phyloP scores from a whole-genome alignment of 2,329 filamentous ascomycete genomes.

The Acrocalymma vagum region DNA sequence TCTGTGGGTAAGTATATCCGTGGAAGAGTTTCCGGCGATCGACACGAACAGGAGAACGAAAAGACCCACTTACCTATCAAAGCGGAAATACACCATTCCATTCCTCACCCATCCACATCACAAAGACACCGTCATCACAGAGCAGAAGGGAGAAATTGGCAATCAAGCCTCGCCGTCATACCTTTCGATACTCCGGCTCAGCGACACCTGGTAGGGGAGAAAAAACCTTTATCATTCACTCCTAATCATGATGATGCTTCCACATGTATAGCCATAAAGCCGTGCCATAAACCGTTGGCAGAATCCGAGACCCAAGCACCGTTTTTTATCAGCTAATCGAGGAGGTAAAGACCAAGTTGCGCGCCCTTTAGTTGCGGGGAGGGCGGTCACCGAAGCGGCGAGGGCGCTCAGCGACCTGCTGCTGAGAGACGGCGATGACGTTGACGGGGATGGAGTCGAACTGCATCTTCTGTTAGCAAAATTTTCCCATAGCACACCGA shows the following conservation, averaged over 20 bases:
- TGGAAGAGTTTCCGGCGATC: too few relatives aligned
- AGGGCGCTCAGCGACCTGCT: conserved; percentile 83
- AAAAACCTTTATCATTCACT: conserved; percentile 51
- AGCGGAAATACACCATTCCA: too few relatives aligned
- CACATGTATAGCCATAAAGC: conserved; percentile 71
- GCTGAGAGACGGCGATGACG: conserved; percentile 88
- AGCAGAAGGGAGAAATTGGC: conserved; percentile 64
- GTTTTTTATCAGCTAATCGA: conserved; percentile 45
- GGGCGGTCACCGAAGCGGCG: conserved; percentile 78
- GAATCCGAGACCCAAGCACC: conserved; percentile 90
- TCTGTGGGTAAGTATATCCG: too few relatives aligned
- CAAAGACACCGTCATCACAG: too few relatives aligned
- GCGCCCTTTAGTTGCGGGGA: conserved; percentile 42
- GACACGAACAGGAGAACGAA: too few relatives aligned
- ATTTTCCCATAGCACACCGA: too few relatives aligned
- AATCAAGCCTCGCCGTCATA: conserved; percentile 83
- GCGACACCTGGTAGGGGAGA: conserved; percentile 80
- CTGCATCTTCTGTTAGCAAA: conserved; percentile 59
- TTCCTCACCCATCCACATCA: too few relatives aligned
- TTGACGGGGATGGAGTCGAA: conserved; percentile 99
- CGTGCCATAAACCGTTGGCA: conserved; percentile 95
- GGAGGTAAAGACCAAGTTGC: conserved; percentile 59
- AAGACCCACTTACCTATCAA: too few relatives aligned
- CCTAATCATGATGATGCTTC: conserved; percentile 76
- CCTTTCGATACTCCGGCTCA: conserved; percentile 67